A percentile compares a stretch with the other conserved stretches of the same genome.
phyloP scores from a whole-genome alignment of 1,139 yeast species.

The Taphrina populina region DNA sequence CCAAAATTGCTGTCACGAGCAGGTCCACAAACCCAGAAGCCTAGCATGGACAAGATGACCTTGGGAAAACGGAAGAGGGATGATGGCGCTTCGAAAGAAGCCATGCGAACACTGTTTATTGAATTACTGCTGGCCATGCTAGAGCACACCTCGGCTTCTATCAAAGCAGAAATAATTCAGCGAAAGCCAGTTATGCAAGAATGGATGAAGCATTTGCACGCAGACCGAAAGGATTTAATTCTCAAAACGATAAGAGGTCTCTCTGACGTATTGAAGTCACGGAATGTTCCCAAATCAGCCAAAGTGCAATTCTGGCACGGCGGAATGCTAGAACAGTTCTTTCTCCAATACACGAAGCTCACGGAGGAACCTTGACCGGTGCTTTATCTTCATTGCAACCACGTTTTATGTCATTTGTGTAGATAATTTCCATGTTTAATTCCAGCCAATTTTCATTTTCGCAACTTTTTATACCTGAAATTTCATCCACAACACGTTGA shows the following conservation, averaged over 20 bases:
- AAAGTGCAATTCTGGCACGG: slow-evolving; percentile 80
- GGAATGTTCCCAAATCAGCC: slow-evolving; percentile 61
- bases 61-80: slow-evolving; percentile 47
- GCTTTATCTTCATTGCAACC: no score
- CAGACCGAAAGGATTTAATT: slow-evolving; percentile 52
- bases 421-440: no score
- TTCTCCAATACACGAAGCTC: slow-evolving; percentile 39
- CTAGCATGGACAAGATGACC: slow-evolving; percentile 46
- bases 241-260: slow-evolving; percentile 52
- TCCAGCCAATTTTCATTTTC: no score
- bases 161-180: slow-evolving; percentile 62
- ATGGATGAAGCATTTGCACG: slow-evolving; percentile 62
- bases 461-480: no score
- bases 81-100: slow-evolving; percentile 48
- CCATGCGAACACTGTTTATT: slow-evolving; percentile 46
- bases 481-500: no score
- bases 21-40: slow-evolving; percentile 45
- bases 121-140: slow-evolving; percentile 61
- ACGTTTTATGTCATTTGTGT: no score
- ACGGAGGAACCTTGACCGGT: no score
- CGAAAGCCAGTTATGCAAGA: slow-evolving; percentile 60
- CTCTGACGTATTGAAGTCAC: slow-evolving; percentile 54
- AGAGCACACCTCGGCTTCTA: slow-evolving; percentile 52
- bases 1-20: slow-evolving; percentile 54
- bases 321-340: slow-evolving; percentile 60